A percentile compares a stretch with the other conserved stretches of the same genome.
phyloP scores from a whole-genome alignment of 1,284 basidiomycete species.

The Peniophora sp. region DNA sequence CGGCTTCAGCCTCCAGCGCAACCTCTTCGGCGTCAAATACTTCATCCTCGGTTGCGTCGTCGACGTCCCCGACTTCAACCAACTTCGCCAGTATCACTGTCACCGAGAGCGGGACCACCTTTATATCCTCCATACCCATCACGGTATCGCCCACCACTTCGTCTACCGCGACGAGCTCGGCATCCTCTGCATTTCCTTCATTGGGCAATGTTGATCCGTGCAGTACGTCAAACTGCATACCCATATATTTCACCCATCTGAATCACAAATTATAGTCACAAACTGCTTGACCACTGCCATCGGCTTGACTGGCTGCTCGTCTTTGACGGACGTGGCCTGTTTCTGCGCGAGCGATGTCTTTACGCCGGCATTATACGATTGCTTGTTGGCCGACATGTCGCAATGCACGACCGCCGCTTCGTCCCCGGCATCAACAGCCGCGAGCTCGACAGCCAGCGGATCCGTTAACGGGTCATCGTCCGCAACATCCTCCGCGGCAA shows the following conservation, averaged over 20 bases:
- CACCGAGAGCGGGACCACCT: conserved; percentile 10
- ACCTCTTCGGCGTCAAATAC: not conserved
- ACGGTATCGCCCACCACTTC: conserved; percentile 7
- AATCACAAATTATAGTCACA: conserved; percentile 4
- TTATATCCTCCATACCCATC: conserved; percentile 12
- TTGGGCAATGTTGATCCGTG: conserved; percentile 5
- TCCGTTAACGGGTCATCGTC: not conserved
- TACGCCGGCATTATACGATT: conserved; percentile 5
- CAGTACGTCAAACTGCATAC: conserved; percentile 4
- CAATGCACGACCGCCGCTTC: not conserved
- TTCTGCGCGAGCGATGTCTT: conserved; percentile 10
- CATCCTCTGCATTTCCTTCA: conserved; percentile 7
- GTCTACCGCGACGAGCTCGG: conserved; percentile 4
- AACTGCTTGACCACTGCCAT: conserved; percentile 8
- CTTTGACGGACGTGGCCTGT: conserved; percentile 10
- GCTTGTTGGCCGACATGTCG: conserved; percentile 2
- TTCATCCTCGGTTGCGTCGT: not conserved
- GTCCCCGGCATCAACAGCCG: not conserved
- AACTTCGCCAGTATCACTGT: conserved; percentile 8
- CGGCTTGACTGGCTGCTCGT: conserved; percentile 9
- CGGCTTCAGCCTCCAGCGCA: not conserved
- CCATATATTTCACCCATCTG: not conserved
- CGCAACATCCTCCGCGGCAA: conserved; percentile 3
- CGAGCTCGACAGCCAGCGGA: not conserved
- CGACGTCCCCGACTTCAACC: not conserved